These are phyloP conservation scores for Penicillium sp. DNA, from an alignment of 2,329 filamentous ascomycete species.

Conservation along the genomic window DNA sequence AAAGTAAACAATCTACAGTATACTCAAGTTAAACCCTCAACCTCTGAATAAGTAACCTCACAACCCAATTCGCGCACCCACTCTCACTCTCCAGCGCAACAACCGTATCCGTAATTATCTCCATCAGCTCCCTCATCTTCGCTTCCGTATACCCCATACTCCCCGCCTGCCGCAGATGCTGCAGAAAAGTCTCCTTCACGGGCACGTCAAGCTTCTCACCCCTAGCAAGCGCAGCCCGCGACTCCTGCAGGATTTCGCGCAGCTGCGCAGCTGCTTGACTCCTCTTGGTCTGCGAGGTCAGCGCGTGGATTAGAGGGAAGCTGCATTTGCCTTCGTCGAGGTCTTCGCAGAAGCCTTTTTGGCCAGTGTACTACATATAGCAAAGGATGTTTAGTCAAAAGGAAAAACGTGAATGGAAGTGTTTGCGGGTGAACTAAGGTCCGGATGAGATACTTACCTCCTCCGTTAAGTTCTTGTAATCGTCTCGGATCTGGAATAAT, in stretches of 20 bases:
- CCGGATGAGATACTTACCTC: background rate
- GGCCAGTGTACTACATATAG: slow-evolving; percentile 75
- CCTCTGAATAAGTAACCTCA: slow-evolving; percentile 8
- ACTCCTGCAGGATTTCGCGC: slow-evolving; percentile 5
- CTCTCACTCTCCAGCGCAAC: slow-evolving; percentile 4
- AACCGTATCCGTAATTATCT: slow-evolving; percentile 3
- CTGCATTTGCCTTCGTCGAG: slow-evolving; percentile 94
- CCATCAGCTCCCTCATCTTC: slow-evolving; percentile 3
- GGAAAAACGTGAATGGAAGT: too few relatives aligned
- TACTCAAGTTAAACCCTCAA: background rate
- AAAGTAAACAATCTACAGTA: background rate
- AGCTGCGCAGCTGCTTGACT: background rate
- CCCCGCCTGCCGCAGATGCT: background rate
- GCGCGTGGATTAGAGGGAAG: slow-evolving; percentile 89
- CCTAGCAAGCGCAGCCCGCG: background rate
- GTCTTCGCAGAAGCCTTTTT: slow-evolving; percentile 92
- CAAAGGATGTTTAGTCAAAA: too few relatives aligned
- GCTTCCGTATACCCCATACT: slow-evolving; percentile 10
- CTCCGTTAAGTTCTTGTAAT: slow-evolving; percentile 25
- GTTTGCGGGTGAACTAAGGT: too few relatives aligned
- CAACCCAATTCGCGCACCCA: slow-evolving; percentile 12
- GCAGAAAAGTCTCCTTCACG: slow-evolving; percentile 7
- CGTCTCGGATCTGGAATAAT: slow-evolving; percentile 74
- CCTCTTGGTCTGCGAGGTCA: too few relatives aligned
- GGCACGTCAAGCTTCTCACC: background rate